Evolutionary conservation across 1,139 yeast genomes (phyloP), one percentile per base, ranked within the genome.

Genomic region (Scheffersomyces stambukii): DNA sequence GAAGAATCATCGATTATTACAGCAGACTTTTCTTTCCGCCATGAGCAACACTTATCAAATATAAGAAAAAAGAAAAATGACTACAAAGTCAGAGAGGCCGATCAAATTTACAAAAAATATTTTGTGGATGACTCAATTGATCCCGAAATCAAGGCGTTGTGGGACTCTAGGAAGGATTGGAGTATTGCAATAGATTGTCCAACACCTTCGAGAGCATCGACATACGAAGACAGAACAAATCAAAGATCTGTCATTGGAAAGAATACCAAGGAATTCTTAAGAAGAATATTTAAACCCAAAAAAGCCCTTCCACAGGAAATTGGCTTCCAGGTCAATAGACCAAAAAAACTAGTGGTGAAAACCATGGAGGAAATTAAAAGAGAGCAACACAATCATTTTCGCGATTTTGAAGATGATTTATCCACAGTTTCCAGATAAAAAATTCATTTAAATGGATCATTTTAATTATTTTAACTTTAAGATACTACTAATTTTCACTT

Each of bases 81-180:
- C 41, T 70, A 70, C 43, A 57, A 72, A 2, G 63, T 65, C 3
- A 53, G 78, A 34, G 78, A 71, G 41, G 73, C 66, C 3, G 78
- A 72, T 40, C 39, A 53, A 18, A 65, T 68, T 23, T 70, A 61
- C 40, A 54, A 59, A 23, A 62, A 66, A 37, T 64, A 54, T 38
- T 54, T 66, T 20, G 50, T 57, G 8, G 59, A 60, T 37, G 63
- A 57, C 24, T 53, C 55, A 14, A 61, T 70, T 21, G 78, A 72
- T 43, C 73, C 75, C 2, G 77, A 70, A 39, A 65, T 72, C 28
- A 65, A 62, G 38, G 63, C 59, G 11, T 50, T 72, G 25, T 72
- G 78, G 78, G 72, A 64, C 21, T 56, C 67, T 4, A 55, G 77
- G 51, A 59, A 19, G n/a, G n/a, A n/a, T n/a, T 11, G 27, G 27